Percentiles rank a stretch among this genome's conserved stretches.
Evolutionary conservation across 495 filamentous ascomycete species (phyloP).

Genomic region (Penicillium bialowiezense): DNA sequence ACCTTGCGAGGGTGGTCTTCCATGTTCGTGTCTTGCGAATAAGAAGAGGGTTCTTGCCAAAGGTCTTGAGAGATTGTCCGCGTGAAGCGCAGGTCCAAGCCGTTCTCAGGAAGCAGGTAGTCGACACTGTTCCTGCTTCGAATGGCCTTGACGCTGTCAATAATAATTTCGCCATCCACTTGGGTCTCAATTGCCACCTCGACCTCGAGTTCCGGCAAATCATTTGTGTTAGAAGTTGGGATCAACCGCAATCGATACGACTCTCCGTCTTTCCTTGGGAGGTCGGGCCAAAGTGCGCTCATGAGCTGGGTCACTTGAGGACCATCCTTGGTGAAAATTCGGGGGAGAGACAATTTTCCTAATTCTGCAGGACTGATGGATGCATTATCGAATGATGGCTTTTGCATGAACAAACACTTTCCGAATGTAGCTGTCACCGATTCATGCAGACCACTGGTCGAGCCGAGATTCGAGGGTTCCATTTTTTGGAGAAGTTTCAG

Average conservation of each 20-base stretch:
- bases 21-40: constrained; percentile 19
- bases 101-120: constrained; percentile 41
- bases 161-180: constrained; percentile 8
- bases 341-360: constrained; percentile 26
- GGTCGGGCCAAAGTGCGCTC: constrained; percentile 16
- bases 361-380: constrained; percentile 31
- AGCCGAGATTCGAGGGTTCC: neutral
- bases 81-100: constrained; percentile 41
- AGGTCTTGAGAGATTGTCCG: constrained; percentile 31
- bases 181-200: constrained; percentile 17
- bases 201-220: constrained; percentile 36
- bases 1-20: constrained; percentile 18
- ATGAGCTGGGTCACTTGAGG: constrained; percentile 31
- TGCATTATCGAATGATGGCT: constrained; percentile 18
- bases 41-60: neutral
- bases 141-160: constrained; percentile 31
- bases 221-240: constrained; percentile 23
- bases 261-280: constrained; percentile 4
- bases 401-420: constrained; percentile 36
- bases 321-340: constrained; percentile 32
- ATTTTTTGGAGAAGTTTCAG: constrained; percentile 31
- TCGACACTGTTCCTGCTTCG: constrained; percentile 32
- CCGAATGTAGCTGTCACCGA: constrained; percentile 40
- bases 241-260: constrained; percentile 31
- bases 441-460: constrained; percentile 20